These are phyloP conservation scores for Metschnikowia amazonensis DNA, from an alignment of 805 yeast genomes.

Conservation along the genomic window DNA sequence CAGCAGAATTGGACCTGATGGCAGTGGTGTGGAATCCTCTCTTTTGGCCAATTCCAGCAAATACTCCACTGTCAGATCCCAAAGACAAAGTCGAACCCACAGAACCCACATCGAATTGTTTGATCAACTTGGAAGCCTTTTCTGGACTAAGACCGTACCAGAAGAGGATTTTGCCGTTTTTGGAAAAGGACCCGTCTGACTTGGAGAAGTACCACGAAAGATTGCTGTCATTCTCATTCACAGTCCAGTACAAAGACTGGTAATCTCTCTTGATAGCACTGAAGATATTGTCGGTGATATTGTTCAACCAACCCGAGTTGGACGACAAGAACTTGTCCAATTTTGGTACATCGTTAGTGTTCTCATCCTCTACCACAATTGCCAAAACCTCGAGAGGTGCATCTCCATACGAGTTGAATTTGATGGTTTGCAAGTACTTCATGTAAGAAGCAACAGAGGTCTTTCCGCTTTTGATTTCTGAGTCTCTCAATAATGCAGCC, in stretches of 20 bases:
- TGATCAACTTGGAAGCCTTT: constrained; percentile 60
- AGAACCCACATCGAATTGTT: constrained; percentile 40
- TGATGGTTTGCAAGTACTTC: constrained; percentile 56
- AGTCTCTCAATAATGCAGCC: constrained; percentile 71
- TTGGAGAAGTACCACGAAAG: constrained; percentile 87
- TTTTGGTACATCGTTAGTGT: constrained; percentile 49
- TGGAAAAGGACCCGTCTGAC: constrained; percentile 90
- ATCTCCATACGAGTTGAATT: constrained; percentile 83
- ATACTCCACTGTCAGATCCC: constrained; percentile 44
- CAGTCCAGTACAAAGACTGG: constrained; percentile 77
- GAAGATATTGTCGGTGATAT: constrained; percentile 93
- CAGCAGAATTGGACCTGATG: constrained; percentile 4
- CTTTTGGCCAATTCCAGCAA: constrained; percentile 44
- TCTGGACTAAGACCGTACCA: constrained; percentile 87
- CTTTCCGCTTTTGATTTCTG: constrained; percentile 65
- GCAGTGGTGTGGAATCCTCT: constrained; percentile 41
- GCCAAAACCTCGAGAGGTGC: constrained; percentile 95
- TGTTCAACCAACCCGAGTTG: constrained; percentile 94
- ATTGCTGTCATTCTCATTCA: constrained; percentile 85
- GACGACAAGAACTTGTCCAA: constrained; percentile 85
- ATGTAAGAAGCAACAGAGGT: constrained; percentile 79
- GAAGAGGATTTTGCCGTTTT: constrained; percentile 84
- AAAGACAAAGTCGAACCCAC: constrained; percentile 35
- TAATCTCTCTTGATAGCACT: constrained; percentile 73
- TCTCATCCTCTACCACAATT: constrained; percentile 53